phyloP scores from a whole-genome alignment of 352 stramenopile species.

The Lagenidium giganteum region DNA sequence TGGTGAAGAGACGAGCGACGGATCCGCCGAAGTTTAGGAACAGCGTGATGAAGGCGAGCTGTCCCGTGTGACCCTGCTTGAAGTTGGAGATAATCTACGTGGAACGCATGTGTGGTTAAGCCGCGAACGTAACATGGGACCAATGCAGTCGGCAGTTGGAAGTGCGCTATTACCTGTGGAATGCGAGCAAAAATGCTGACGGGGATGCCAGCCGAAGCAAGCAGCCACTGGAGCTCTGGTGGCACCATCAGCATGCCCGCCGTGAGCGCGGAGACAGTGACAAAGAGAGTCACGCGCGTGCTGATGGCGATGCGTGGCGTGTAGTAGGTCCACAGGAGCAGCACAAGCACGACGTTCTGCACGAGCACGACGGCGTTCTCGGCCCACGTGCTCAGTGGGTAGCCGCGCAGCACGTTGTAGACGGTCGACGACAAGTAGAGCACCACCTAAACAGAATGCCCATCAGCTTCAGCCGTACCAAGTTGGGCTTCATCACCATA shows the following conservation, averaged over 20 bases:
- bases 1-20: conserved; percentile 82
- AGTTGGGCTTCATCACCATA: no score
- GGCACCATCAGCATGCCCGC: conserved; percentile 59
- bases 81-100: conserved; percentile 82
- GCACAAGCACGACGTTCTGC: conserved; percentile 81
- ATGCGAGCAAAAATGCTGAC: conserved; percentile 78
- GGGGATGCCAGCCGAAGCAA: conserved; percentile 68
- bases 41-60: conserved; percentile 82
- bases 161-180: conserved; percentile 41
- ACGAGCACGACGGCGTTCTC: conserved; percentile 83
- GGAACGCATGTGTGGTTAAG: conserved; percentile 5
- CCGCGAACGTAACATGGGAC: neutral
- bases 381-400: conserved; percentile 83
- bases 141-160: no score
- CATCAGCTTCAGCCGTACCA: no score
- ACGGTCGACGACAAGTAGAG: conserved; percentile 76
- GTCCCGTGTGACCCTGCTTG: conserved; percentile 86
- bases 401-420: conserved; percentile 83
- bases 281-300: conserved; percentile 37
- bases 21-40: conserved; percentile 81
- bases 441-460: no score
- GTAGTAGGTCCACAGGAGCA: conserved; percentile 75
- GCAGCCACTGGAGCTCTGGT: conserved; percentile 65
- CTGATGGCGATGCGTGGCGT: conserved; percentile 44
- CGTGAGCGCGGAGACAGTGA: conserved; percentile 43